These are phyloP conservation scores for Xylaria sp. DNA, from an alignment of 2,329 filamentous ascomycete species.

Conservation along the genomic window DNA sequence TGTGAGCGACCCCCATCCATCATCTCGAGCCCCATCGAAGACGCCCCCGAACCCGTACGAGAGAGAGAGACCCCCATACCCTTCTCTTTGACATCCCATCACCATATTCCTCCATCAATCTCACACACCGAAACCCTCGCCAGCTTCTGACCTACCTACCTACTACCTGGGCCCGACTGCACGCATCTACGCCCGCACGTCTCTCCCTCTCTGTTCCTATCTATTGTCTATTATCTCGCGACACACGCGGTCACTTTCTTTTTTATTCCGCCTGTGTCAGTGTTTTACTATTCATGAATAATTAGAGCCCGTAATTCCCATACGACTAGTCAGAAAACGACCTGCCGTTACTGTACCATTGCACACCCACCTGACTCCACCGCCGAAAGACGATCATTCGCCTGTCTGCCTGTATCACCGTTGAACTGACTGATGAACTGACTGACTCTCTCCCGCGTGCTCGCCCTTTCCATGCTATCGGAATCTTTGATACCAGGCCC, in stretches of 20 bases:
- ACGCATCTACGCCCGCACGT: slow-evolving; percentile 3
- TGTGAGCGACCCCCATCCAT: neutral
- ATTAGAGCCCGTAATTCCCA: slow-evolving; percentile 17
- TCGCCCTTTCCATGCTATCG: slow-evolving; percentile 11
- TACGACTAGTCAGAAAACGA: slow-evolving; percentile 12
- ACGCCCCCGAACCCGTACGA: too few species aligned
- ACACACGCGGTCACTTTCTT: neutral
- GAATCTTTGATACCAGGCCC: neutral
- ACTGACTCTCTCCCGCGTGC: slow-evolving; percentile 5
- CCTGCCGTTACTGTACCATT: neutral
- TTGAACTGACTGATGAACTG: neutral
- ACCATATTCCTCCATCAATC: slow-evolving; percentile 16
- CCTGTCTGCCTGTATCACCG: slow-evolving; percentile 11
- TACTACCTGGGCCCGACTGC: slow-evolving; percentile 1
- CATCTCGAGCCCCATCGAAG: too few species aligned
- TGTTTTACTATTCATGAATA: slow-evolving; percentile 14
- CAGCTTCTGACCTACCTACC: slow-evolving; percentile 7
- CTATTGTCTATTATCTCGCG: neutral
- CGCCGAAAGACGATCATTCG: slow-evolving; percentile 6
- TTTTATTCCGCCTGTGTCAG: slow-evolving; percentile 14
- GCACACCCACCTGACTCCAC: neutral
- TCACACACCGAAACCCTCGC: slow-evolving; percentile 23
- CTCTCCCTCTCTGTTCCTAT: neutral
- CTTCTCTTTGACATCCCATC: slow-evolving; percentile 21
- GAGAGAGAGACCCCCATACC: too few species aligned